These are phyloP conservation scores for Hansenula lynferdii DNA, from an alignment of 1,139 yeast species.

Conservation along the genomic window DNA sequence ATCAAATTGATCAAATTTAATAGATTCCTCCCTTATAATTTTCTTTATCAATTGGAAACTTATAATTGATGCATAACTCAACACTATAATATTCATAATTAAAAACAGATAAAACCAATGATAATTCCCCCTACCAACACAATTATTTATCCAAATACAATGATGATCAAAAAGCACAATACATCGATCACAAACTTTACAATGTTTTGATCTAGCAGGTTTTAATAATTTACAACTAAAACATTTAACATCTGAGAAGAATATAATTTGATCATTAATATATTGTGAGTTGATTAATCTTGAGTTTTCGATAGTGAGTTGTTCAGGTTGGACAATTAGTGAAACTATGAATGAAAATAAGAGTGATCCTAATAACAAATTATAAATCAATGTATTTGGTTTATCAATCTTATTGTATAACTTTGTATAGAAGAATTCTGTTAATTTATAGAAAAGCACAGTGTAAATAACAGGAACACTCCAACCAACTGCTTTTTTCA, in stretches of 20 bases:
- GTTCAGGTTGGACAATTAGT: constrained; percentile 55
- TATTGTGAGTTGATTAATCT: constrained; percentile 16
- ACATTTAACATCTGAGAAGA: too few species aligned
- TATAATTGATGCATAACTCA: constrained; percentile 53
- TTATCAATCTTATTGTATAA: constrained; percentile 30
- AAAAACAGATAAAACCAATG: constrained; percentile 66
- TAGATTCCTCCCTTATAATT: constrained; percentile 14
- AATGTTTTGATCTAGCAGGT: constrained; percentile 90
- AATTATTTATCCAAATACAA: constrained; percentile 92
- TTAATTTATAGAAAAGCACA: constrained; percentile 35
- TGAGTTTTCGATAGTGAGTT: constrained; percentile 24
- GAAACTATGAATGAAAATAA: constrained; percentile 40
- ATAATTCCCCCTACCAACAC: constrained; percentile 77
- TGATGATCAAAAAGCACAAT: constrained; percentile 79
- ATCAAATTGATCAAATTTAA: constrained; percentile 9
- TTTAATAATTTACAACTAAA: constrained; percentile 63
- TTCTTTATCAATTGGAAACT: constrained; percentile 24
- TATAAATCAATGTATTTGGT: constrained; percentile 15
- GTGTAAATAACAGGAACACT: constrained; percentile 15
- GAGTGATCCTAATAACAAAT: constrained; percentile 24
- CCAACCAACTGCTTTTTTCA: constrained; percentile 9
- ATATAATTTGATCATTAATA: constrained; percentile 11
- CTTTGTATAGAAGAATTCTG: constrained; percentile 39
- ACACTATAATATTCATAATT: constrained; percentile 46
- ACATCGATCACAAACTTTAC: constrained; percentile 69